Evolutionary conservation across 129 eudicot genomes (phyloP).

Genomic region (Helichrysum umbraculigerum): DNA sequence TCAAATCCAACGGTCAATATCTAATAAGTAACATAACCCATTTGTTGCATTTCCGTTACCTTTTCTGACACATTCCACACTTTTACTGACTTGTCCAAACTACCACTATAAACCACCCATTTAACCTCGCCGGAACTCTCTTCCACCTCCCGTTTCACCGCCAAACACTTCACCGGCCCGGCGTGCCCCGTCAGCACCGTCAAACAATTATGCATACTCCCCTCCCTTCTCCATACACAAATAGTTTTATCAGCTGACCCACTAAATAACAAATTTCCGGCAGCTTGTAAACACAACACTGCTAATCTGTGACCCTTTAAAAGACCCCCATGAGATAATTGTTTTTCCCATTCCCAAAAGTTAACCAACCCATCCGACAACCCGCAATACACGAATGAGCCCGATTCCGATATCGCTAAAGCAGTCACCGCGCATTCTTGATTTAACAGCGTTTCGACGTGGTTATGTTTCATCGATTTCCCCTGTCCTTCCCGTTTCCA

Average conservation of each 20-base stretch:
- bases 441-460: constrained; percentile 51
- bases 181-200: constrained; percentile 74
- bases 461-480: constrained; percentile 49
- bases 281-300: constrained; percentile 67
- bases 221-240: constrained; percentile 89
- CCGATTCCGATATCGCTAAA: constrained; percentile 43
- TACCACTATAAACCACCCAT: constrained; percentile 88
- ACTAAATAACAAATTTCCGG: constrained; percentile 69
- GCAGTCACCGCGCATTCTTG: constrained; percentile 93
- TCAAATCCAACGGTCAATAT: neutral
- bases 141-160: constrained; percentile 59
- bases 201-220: constrained; percentile 53
- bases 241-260: constrained; percentile 94
- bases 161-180: constrained; percentile 88
- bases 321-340: constrained; percentile 71
- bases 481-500: constrained; percentile 75
- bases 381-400: constrained; percentile 68
- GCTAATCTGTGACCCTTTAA: constrained; percentile 86
- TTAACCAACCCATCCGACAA: constrained; percentile 85
- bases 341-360: constrained; percentile 75
- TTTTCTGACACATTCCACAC: constrained; percentile 86
- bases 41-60: constrained; percentile 36
- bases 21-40: constrained; percentile 16
- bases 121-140: constrained; percentile 31
- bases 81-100: constrained; percentile 88